phyloP scores from a whole-genome alignment of 768 basidiomycete genomes.

The Russula lepida region DNA sequence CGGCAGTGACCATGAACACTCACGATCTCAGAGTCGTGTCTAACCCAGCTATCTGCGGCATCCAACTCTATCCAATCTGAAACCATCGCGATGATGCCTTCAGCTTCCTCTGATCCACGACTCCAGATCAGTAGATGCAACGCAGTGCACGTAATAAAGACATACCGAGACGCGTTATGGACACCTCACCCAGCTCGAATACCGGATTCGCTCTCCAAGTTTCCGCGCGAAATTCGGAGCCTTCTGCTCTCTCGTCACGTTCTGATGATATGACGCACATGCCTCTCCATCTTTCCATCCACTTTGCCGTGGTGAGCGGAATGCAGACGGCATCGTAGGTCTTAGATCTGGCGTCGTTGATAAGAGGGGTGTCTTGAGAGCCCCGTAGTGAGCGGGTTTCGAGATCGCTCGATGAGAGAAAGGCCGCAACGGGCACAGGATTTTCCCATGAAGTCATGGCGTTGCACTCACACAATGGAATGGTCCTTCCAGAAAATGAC shows the following conservation, averaged over 20 bases:
- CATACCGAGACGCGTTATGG: conserved; percentile 79
- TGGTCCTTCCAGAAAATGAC: neutral
- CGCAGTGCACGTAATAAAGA: conserved; percentile 18
- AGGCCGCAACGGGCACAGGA: conserved; percentile 22
- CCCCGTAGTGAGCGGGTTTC: neutral
- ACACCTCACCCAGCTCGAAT: conserved; percentile 79
- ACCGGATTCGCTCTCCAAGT: conserved; percentile 77
- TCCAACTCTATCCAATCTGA: conserved; percentile 97
- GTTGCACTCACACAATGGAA: no score
- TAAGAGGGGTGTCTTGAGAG: conserved; percentile 32
- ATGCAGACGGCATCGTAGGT: conserved; percentile 73
- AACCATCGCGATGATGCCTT: conserved; percentile 62
- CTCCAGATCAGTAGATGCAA: neutral
- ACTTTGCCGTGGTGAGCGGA: conserved; percentile 82
- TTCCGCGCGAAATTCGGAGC: conserved; percentile 63
- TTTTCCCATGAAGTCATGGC: conserved; percentile 26
- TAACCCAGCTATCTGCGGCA: conserved; percentile 84
- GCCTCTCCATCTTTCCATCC: conserved; percentile 80
- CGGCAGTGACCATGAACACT: conserved; percentile 27
- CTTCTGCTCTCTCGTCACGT: conserved; percentile 30
- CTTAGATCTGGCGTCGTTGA: conserved; percentile 45
- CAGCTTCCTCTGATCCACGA: conserved; percentile 53
- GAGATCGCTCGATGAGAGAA: conserved; percentile 13
- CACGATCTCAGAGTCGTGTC: conserved; percentile 94
- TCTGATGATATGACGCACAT: conserved; percentile 70